phyloP scores from a whole-genome alignment of 345 rosid genomes.

The Populus nigra region DNA sequence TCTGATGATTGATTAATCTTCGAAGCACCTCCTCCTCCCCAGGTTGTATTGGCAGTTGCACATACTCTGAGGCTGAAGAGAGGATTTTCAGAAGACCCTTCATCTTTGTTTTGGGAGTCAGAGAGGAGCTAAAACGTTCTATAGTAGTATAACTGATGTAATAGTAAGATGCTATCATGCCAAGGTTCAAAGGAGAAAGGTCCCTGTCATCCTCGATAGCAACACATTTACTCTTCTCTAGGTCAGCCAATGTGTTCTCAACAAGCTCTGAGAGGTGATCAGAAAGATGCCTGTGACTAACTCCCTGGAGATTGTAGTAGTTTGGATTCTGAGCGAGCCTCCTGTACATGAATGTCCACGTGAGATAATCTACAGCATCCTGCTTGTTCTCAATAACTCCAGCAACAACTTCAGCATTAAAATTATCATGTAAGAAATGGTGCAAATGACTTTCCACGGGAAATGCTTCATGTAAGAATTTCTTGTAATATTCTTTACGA shows the following conservation, averaged over 20 bases:
- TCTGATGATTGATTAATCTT: constrained; percentile 78
- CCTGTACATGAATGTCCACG: constrained; percentile 96
- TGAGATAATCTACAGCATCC: constrained; percentile 92
- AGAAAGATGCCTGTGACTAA: constrained; percentile 89
- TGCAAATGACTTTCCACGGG: constrained; percentile 92
- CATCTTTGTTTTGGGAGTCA: constrained; percentile 86
- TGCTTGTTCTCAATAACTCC: constrained; percentile 82
- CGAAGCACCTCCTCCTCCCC: constrained; percentile 87
- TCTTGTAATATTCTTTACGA: constrained; percentile 87
- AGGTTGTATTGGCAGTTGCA: constrained; percentile 67
- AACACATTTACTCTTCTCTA: constrained; percentile 81
- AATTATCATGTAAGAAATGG: constrained; percentile 84
- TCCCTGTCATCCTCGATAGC: constrained; percentile 77
- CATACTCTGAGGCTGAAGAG: constrained; percentile 88
- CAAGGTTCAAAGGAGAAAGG: constrained; percentile 75
- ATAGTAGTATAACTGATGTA: constrained; percentile 85
- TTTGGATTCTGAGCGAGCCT: constrained; percentile 90
- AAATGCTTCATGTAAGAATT: constrained; percentile 84
- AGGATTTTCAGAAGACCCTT: constrained; percentile 87
- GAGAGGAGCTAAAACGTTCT: constrained; percentile 79
- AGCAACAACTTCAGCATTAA: constrained; percentile 84
- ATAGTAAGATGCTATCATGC: constrained; percentile 85
- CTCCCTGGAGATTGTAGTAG: constrained; percentile 95
- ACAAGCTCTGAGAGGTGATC: constrained; percentile 97
- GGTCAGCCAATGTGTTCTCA: constrained; percentile 72